Evolutionary conservation across 192 early-diverging fungal species (phyloP).

Genomic region (Coemansia aciculifera): DNA sequence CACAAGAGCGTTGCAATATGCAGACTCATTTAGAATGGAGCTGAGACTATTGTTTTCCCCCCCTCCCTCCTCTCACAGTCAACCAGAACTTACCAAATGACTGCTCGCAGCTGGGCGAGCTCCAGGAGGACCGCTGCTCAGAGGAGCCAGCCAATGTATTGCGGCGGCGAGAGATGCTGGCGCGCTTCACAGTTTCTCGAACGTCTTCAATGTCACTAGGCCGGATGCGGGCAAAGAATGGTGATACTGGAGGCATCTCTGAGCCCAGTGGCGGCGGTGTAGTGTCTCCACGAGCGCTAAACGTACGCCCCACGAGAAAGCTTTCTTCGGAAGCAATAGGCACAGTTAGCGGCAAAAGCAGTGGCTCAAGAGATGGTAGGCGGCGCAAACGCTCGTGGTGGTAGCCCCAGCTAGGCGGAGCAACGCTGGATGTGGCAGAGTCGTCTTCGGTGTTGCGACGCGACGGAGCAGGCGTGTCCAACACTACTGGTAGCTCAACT

Average conservation of each 20-base stretch:
- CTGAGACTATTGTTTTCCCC: neutral
- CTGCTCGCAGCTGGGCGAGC: conserved; percentile 7
- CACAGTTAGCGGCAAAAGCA: neutral
- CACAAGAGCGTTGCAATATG: conserved; percentile 11
- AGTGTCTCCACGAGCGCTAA: neutral
- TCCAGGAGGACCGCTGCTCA: conserved; percentile 5
- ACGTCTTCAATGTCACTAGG: conserved; percentile 23
- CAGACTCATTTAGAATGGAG: neutral
- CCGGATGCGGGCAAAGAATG: conserved; percentile 40
- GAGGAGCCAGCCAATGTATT: conserved; percentile 12
- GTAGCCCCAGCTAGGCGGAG: neutral
- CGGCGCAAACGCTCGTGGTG: conserved; percentile 4
- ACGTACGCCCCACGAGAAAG: neutral
- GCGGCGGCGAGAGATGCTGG: conserved; percentile 20
- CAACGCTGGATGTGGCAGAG: neutral
- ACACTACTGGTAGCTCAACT: neutral
- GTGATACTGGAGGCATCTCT: conserved; percentile 48
- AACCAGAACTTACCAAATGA: conserved; percentile 15
- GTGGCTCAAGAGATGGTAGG: neutral
- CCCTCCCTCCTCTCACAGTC: neutral
- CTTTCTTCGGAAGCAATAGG: neutral
- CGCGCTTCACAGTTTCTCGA: conserved; percentile 27
- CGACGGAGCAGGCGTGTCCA: conserved; percentile 40
- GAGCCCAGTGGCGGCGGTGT: conserved; percentile 22
- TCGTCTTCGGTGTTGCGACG: conserved; percentile 34